Conservation (phyloP, 768 basidiomycete species). For the Fistulinella prunicolor region DNA sequence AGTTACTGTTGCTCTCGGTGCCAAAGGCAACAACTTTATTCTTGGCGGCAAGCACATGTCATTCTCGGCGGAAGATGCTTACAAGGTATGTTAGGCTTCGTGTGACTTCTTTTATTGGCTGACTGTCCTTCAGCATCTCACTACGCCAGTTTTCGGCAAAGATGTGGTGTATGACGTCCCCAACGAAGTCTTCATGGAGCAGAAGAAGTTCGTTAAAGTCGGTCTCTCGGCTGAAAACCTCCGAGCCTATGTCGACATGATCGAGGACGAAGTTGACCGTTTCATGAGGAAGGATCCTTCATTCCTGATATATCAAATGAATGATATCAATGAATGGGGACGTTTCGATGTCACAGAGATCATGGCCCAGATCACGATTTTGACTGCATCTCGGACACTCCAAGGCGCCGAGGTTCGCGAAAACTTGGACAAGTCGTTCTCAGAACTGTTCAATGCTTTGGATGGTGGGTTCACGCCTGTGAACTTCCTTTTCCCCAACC, state of each 20-base stretch:
- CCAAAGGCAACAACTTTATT: constrained; percentile 91
- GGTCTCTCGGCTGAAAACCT: constrained; percentile 93
- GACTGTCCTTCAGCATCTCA: constrained; percentile 60
- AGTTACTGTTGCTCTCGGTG: constrained; percentile 86
- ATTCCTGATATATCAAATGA: constrained; percentile 60
- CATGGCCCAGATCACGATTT: constrained; percentile 87
- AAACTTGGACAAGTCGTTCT: constrained; percentile 77
- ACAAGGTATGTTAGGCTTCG: constrained; percentile 59
- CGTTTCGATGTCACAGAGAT: constrained; percentile 68
- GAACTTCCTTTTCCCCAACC: constrained; percentile 92
- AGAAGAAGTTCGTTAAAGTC: constrained; percentile 97
- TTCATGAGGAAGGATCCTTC: constrained; percentile 64
- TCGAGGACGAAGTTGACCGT: constrained; percentile 69
- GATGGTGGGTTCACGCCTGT: constrained; percentile 96
- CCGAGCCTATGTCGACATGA: constrained; percentile 77
- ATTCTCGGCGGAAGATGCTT: constrained; percentile 95
- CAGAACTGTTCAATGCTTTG: constrained; percentile 79
- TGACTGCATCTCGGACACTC: constrained; percentile 90
- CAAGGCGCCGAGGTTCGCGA: constrained; percentile 90
- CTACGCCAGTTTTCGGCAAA: constrained; percentile 94
- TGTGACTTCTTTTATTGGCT: not conserved
- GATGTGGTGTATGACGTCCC: constrained; percentile 98
- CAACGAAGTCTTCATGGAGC: constrained; percentile 96
- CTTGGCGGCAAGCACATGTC: constrained; percentile 91
- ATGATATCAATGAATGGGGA: constrained; percentile 76